These are phyloP conservation scores for Spinacia oleracea DNA, from an alignment of 179 eudicot genomes.

Conservation along the genomic window DNA sequence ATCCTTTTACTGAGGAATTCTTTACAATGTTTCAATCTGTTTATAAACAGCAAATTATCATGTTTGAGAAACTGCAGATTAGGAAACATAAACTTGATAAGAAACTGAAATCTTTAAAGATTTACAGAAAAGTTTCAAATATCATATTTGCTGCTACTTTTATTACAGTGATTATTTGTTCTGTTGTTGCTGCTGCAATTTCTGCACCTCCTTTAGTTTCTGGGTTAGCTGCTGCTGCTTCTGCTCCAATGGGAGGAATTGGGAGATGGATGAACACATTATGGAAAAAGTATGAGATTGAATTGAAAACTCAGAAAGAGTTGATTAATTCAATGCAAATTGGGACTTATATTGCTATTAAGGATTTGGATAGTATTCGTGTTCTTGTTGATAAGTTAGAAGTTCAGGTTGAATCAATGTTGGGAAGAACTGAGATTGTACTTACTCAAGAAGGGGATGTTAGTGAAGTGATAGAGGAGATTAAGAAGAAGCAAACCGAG, in stretches of 20 bases:
- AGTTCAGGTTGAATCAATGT: slow-evolving; percentile 43
- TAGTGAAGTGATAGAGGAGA: slow-evolving; percentile 44
- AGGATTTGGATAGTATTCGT: slow-evolving; percentile 50
- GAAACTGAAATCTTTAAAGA: slow-evolving; percentile 39
- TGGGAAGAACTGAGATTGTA: slow-evolving; percentile 45
- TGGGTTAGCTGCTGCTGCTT: slow-evolving; percentile 55
- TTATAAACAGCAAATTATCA: slow-evolving; percentile 38
- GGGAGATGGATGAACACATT: slow-evolving; percentile 61
- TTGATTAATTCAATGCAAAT: slow-evolving; percentile 43
- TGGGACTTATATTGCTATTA: slow-evolving; percentile 46
- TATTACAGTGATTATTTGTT: slow-evolving; percentile 43
- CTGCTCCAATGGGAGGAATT: slow-evolving; percentile 57
- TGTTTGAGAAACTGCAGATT: slow-evolving; percentile 49
- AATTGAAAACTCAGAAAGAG: slow-evolving; percentile 46
- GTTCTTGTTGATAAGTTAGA: slow-evolving; percentile 47
- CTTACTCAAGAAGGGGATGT: slow-evolving; percentile 36
- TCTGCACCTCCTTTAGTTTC: slow-evolving; percentile 55
- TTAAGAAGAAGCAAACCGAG: slow-evolving; percentile 39
- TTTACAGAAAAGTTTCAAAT: slow-evolving; percentile 49
- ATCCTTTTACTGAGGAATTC: slow-evolving; percentile 50
- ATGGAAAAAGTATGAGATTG: slow-evolving; percentile 52
- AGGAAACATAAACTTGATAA: slow-evolving; percentile 51
- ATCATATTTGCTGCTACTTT: slow-evolving; percentile 53
- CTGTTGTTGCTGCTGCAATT: slow-evolving; percentile 60
- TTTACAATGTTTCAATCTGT: slow-evolving; percentile 43